Percentiles rank a stretch among this genome's conserved stretches.
phyloP scores from a whole-genome alignment of 2,329 filamentous ascomycete species.

The Parastagonospora nodorum region DNA sequence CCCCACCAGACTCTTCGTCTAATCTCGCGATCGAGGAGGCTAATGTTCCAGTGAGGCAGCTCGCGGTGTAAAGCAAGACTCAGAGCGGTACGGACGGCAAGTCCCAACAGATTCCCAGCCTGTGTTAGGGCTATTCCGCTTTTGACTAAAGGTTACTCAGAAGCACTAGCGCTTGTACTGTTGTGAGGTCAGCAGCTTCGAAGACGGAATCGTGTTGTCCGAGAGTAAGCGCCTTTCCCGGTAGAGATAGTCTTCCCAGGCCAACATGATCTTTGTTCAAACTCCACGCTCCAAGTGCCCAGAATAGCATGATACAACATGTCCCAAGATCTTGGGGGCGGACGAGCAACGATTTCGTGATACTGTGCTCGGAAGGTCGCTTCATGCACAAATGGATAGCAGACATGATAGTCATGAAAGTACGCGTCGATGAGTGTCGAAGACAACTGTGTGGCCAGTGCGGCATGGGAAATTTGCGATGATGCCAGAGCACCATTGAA shows the following conservation, averaged over 20 bases:
- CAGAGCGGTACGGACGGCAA: constrained; percentile 29
- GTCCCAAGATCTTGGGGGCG: constrained; percentile 26
- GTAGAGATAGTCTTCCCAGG: constrained; percentile 30
- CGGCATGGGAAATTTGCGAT: constrained; percentile 27
- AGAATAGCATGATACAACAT: constrained; percentile 32
- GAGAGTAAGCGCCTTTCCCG: constrained; percentile 27
- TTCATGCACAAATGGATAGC: constrained; percentile 33
- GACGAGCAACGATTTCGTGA: constrained; percentile 30
- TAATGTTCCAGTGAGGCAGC: constrained; percentile 34
- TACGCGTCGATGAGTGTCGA: constrained; percentile 29
- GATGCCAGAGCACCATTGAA: constrained; percentile 23
- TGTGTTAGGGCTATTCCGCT: constrained; percentile 29
- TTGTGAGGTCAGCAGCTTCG: constrained; percentile 28
- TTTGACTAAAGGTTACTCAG: constrained; percentile 30
- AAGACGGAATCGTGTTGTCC: constrained; percentile 33
- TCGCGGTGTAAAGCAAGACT: constrained; percentile 33
- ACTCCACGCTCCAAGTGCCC: constrained; percentile 29
- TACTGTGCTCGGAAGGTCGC: constrained; percentile 33
- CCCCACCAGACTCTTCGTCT: constrained; percentile 33
- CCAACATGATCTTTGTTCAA: constrained; percentile 29
- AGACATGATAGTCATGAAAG: constrained; percentile 29
- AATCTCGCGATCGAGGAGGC: constrained; percentile 29
- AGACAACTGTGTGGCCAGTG: constrained; percentile 25
- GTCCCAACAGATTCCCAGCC: constrained; percentile 33
- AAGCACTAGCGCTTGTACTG: constrained; percentile 29